Evolutionary conservation across 495 filamentous ascomycete species (phyloP).

Genomic region (Immersiella caudata): DNA sequence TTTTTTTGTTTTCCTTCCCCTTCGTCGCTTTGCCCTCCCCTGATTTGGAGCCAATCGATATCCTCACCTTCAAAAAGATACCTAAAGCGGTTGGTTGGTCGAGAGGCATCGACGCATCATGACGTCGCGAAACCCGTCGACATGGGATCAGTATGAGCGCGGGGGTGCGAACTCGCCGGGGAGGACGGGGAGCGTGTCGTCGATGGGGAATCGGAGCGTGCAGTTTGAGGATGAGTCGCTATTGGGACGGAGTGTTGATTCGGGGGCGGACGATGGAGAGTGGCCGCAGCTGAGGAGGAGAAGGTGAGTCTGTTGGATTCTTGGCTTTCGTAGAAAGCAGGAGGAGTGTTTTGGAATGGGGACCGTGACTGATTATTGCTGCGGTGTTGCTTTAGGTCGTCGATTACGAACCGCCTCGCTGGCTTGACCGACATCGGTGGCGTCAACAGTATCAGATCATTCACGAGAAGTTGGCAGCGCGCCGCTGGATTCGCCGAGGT

Average conservation of each 20-base stretch:
- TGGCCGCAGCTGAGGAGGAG: conserved; percentile 42
- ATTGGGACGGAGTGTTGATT: conserved; percentile 40
- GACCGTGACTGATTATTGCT: neutral
- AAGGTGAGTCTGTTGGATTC: conserved; percentile 31
- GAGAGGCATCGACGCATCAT: conserved; percentile 20
- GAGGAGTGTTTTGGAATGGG: neutral
- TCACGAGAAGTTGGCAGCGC: conserved; percentile 90
- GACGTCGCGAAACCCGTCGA: conserved; percentile 50
- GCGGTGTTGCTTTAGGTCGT: conserved; percentile 54
- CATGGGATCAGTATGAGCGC: conserved; percentile 55
- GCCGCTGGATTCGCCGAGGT: conserved; percentile 88
- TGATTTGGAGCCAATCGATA: too few relatives aligned
- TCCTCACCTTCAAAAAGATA: neutral
- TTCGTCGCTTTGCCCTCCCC: neutral
- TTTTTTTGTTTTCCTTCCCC: neutral
- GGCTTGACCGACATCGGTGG: conserved; percentile 79
- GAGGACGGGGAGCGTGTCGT: conserved; percentile 42
- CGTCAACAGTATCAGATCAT: conserved; percentile 91
- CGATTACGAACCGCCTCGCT: conserved; percentile 71
- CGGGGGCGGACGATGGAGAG: conserved; percentile 34
- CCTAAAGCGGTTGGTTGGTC: neutral
- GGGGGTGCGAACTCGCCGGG: conserved; percentile 33
- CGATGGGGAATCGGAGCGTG: conserved; percentile 38
- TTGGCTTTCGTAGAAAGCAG: neutral
- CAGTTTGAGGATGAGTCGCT: conserved; percentile 45